Percentiles rank a stretch among this genome's conserved stretches.
Evolutionary conservation across 2,329 filamentous ascomycete species (phyloP).

Genomic region (Alternaria triticimaculans): DNA sequence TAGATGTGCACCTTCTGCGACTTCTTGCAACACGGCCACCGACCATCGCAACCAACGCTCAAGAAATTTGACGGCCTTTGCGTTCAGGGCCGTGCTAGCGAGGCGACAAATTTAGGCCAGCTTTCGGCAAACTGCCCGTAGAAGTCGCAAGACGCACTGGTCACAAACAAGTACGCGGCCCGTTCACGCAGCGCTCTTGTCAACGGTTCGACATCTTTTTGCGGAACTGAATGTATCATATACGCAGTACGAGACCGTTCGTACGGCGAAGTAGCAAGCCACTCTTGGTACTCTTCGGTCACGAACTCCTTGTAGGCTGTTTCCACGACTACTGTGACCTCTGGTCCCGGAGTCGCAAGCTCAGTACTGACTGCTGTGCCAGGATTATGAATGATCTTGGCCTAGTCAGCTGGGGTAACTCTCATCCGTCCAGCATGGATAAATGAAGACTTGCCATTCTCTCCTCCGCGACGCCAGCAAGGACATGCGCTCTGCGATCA

Average conservation of each 20-base stretch:
- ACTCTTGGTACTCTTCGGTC: slow-evolving; percentile 29
- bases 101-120: slow-evolving; percentile 30
- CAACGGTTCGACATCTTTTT: slow-evolving; percentile 18
- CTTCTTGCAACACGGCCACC: not conserved
- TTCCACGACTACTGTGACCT: slow-evolving; percentile 38
- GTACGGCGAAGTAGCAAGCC: slow-evolving; percentile 34
- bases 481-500: slow-evolving; percentile 19
- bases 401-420: not conserved
- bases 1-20: not conserved
- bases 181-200: slow-evolving; percentile 16
- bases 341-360: slow-evolving; percentile 30
- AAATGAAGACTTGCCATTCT: slow-evolving; percentile 15
- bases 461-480: slow-evolving; percentile 9
- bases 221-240: slow-evolving; percentile 36
- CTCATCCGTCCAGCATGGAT: not conserved
- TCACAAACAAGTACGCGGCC: slow-evolving; percentile 37
- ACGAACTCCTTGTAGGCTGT: slow-evolving; percentile 25
- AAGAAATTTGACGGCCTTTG: not conserved
- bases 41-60: not conserved
- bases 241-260: slow-evolving; percentile 26
- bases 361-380: slow-evolving; percentile 32
- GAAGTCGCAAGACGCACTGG: slow-evolving; percentile 23
- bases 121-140: slow-evolving; percentile 32
- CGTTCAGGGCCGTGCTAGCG: slow-evolving; percentile 15
- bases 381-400: slow-evolving; percentile 40